phyloP scores from a whole-genome alignment of 2,329 filamentous ascomycete species.

The Calonectria leucothoes region DNA sequence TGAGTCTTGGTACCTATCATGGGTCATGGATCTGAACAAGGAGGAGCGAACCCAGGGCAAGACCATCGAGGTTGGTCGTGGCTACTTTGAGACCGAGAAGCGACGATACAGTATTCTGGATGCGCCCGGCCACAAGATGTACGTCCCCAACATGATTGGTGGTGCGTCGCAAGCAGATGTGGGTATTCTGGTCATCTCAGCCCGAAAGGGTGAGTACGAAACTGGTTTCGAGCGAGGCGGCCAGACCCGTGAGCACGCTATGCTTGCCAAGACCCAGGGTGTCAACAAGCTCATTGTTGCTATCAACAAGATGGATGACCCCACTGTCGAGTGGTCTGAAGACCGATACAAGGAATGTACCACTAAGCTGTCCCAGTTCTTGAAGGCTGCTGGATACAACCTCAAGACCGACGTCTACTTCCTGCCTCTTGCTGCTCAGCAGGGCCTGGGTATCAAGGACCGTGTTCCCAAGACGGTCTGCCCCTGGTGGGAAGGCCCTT shows the following conservation, averaged over 20 bases:
- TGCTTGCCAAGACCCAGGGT: conserved; percentile 97
- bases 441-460: conserved; percentile 87
- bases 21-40: conserved; percentile 96
- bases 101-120: conserved; percentile 96
- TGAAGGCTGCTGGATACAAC: conserved; percentile 95
- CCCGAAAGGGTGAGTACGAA: conserved; percentile 98
- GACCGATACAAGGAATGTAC: conserved; percentile 94
- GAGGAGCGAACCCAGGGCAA: conserved; percentile 97
- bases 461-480: conserved; percentile 80
- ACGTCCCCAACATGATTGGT: conserved; percentile 98
- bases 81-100: conserved; percentile 97
- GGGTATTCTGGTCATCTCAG: conserved; percentile 94
- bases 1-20: conserved; percentile 99
- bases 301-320: conserved; percentile 99
- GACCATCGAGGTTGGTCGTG: conserved; percentile 96
- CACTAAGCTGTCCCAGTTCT: conserved; percentile 85
- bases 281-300: conserved; percentile 96
- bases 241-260: conserved; percentile 96
- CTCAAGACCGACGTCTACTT: conserved; percentile 92
- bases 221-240: conserved; percentile 97
- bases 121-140: conserved; percentile 97
- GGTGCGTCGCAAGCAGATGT: conserved; percentile 94
- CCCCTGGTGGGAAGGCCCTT: conserved; percentile 90
- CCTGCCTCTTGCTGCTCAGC: conserved; percentile 96
- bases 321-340: conserved; percentile 95